Evolutionary conservation across 2,329 filamentous ascomycete species (phyloP), one percentile per base, ranked within the genome.

Genomic region (Penicillium sclerotigenum): DNA sequence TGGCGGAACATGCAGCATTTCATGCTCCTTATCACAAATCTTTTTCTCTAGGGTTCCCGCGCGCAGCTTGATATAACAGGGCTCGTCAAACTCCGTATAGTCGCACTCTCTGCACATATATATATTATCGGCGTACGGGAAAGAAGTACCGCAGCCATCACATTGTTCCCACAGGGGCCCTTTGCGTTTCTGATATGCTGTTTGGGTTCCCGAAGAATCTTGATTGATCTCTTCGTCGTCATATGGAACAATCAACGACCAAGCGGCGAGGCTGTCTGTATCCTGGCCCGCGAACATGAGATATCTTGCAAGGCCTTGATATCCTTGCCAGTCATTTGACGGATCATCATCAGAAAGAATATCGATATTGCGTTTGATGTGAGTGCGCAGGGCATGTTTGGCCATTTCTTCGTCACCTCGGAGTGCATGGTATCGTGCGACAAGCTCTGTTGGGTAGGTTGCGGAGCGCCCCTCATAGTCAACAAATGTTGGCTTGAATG

Each of bases 301-400:
- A 43, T 55, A 43, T 16, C 47, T 56, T 13, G 61, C 65, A 11
- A 69, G 50, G 11, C 43, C 47, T 33, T 40, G 51, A 31, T 64
- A 67, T 26, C 56, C 66, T 22, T 66, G 57, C 61, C 59, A 68
- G 38, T 68, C 68, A 52, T 69, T 70, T 14, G 50, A 53, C 9
- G 64, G 63, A 54, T 70, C 67, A 28, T 67, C 61, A 28, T 69
- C 68, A n/a, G 57, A 62, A 7, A 70, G 59, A 31, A 70, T 50
- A 33, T 70, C 65, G 24, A 69, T 42, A 26, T 59, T 62, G 4
- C 55, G n/a, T 51, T 67, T 67, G 51, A 69, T 47, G 20, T 61
- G 36, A 3, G 55, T n/a, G 26, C 59, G 56, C 5, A 65, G 7
- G 8, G 45, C 24, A 36, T 63, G 57, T 16, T 58, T 62, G n/a